Evolutionary conservation across 305 asterid species (phyloP), one percentile per base, ranked within the genome.

Genomic region (Fraxinus platypoda): DNA sequence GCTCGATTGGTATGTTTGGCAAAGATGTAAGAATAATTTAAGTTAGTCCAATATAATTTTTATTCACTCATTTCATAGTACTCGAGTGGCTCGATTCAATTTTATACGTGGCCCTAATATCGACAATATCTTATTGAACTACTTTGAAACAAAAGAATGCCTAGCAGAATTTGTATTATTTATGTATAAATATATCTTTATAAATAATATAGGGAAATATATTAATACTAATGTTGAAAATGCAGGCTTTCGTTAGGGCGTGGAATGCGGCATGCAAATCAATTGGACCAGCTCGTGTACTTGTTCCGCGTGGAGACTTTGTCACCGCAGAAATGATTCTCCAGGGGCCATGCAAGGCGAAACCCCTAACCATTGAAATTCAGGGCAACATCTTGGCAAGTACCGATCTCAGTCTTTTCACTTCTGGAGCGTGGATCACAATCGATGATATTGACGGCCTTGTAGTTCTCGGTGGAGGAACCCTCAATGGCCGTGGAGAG

Each of bases 231-330:
- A 1, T 6, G 66, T n/a, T n/a, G 66, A 54, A 54, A 54, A 13
- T 23, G 41, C 80, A 92, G 94, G 85, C 90, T 7, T 78, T 93
- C 35, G 91, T 88, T 0, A 34, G 83, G 79, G 91, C 97, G 3
- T 92, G 93, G 90, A 86, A 77, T 76, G 88, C 89, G 3, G 97
- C 94, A 30, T 93, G 97, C 68, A 81, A 84, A 19, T 52, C 91
- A 13, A 1, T 12, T 0, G 86, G 85, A 5, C 57, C 91, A 7
- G 89, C 92, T 4, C 89, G 71, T 62, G 70, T 93, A 31, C 8
- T 89, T 23, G 79, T 92, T 73, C 95, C 95, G 0, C 25, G n/a
- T 0, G 95, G 94, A 4, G 52, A 70, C 78, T 92, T 85, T 75
- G 13, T 80, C 31, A 78, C 84, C 6, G 92, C 92, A 3, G 94